A percentile compares a stretch with the other conserved stretches of the same genome.
phyloP scores from a whole-genome alignment of 495 filamentous ascomycete genomes.

The Parathielavia hyrcaniae region DNA sequence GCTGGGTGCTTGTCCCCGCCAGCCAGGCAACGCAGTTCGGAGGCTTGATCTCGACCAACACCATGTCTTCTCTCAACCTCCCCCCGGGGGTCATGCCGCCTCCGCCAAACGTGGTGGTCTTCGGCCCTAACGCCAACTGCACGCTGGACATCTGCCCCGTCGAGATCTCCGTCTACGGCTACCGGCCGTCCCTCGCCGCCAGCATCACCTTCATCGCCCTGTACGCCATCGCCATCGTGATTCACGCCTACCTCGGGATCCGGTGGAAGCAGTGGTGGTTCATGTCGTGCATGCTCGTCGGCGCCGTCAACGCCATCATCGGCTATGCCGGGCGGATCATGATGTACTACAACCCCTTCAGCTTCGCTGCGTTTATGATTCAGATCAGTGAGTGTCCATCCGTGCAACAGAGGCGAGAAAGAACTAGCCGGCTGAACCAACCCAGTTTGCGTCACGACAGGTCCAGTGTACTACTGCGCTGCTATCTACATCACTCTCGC shows the following conservation, averaged over 20 bases:
- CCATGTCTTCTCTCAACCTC: background rate
- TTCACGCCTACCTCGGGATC: constrained; percentile 29
- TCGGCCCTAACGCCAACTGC: constrained; percentile 27
- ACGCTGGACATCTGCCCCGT: constrained; percentile 28
- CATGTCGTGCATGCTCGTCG: constrained; percentile 29
- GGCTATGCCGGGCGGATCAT: constrained; percentile 43
- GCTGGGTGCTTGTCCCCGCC: background rate
- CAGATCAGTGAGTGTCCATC: constrained; percentile 34
- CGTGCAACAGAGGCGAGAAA: too few species aligned
- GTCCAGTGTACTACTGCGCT: constrained; percentile 47
- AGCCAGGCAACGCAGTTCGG: background rate
- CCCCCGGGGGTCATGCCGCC: background rate
- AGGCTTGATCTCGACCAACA: background rate
- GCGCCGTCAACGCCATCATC: constrained; percentile 31
- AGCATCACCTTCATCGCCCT: constrained; percentile 23
- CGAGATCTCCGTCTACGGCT: constrained; percentile 22
- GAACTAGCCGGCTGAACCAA: background rate
- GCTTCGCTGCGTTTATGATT: constrained; percentile 37
- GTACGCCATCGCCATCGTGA: constrained; percentile 9
- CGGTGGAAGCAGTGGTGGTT: constrained; percentile 32
- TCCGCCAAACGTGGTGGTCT: constrained; percentile 16
- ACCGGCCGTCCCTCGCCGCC: constrained; percentile 23
- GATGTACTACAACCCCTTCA: constrained; percentile 40
- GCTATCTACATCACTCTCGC: constrained; percentile 48
- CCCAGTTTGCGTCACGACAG: constrained; percentile 45